Evolutionary conservation across 2,329 filamentous ascomycete genomes (phyloP), one percentile per base, ranked within the genome.

Genomic region (Ceratocystis papillata): DNA sequence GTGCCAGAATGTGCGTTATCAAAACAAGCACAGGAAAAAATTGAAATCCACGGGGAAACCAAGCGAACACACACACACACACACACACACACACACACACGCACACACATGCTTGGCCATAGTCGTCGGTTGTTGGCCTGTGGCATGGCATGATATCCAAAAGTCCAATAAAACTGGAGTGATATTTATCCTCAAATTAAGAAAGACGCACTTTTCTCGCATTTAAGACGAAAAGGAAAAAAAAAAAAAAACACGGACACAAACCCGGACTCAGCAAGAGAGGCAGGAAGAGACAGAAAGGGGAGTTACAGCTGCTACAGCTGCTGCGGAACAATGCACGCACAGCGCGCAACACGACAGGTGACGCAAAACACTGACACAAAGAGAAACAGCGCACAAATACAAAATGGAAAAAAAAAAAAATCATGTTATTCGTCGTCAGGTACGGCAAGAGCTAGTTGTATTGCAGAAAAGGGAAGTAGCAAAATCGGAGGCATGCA

Each of bases 331-430:
- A 57, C 28, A 28, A 57, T 30, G 25, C 50, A 55, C 22, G 20
- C 50, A 28, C 22, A 55, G 3, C 8, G 20, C 50, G 25, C 12
- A 57, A 33, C 12, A 57, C 25, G 28, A n/a, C 25, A 50, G 17
- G 46, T 50, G 15, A 22, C n/a, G 48, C 48, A 53, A 53, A 53
- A 30, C 53, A 33, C 46, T 50, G 17, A 22, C 53, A 57, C 53
- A 20, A 57, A 57, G 25, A 25, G 48, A 20, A 53, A 53, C 12
- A 53, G n/a, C 20, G 20, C 2, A 53, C 48, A 15, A 53, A 53
- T 8, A 2, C 48, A 22, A 50, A 22, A 50, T 22, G 1, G 17
- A 22, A 20, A 25, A 50, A 25, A 50, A 10, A n/a, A 22, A 20
- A 50, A 48, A 46, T 5, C 1, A 37, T 37, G 33, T 37, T 37